Percentiles rank a stretch among this genome's conserved stretches.
These are phyloP conservation scores for Penicillium simplicissimum DNA, from an alignment of 495 filamentous ascomycete species.

Conservation along the genomic window DNA sequence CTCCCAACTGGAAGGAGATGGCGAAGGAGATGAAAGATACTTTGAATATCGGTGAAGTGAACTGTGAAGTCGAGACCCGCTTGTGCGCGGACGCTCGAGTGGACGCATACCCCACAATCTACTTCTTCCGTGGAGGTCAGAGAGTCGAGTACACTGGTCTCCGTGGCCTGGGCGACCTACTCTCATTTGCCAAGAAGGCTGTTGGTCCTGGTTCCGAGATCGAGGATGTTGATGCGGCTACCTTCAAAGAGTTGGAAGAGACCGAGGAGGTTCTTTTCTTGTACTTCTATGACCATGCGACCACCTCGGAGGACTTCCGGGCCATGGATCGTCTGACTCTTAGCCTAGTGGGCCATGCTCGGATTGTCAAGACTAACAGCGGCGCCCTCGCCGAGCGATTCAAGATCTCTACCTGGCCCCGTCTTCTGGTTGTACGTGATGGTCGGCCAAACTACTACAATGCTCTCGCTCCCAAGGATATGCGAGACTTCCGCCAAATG, in stretches of 20 bases:
- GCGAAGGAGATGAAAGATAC: slow-evolving; percentile 83
- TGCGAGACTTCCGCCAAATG: slow-evolving; percentile 80
- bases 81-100: slow-evolving; percentile 89
- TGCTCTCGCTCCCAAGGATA: slow-evolving; percentile 78
- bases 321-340: slow-evolving; percentile 84
- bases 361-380: slow-evolving; percentile 85
- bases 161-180: slow-evolving; percentile 86
- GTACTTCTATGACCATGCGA: slow-evolving; percentile 96
- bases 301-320: slow-evolving; percentile 84
- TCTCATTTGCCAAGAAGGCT: slow-evolving; percentile 84
- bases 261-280: slow-evolving; percentile 93
- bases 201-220: slow-evolving; percentile 75
- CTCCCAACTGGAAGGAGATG: slow-evolving; percentile 86
- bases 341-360: slow-evolving; percentile 85
- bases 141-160: slow-evolving; percentile 91
- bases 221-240: slow-evolving; percentile 70
- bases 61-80: slow-evolving; percentile 80
- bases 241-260: slow-evolving; percentile 84
- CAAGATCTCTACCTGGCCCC: slow-evolving; percentile 94
- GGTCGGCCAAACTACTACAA: slow-evolving; percentile 86
- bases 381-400: slow-evolving; percentile 70
- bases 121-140: slow-evolving; percentile 92
- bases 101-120: slow-evolving; percentile 79
- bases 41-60: slow-evolving; percentile 93
- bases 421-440: slow-evolving; percentile 85